These are phyloP conservation scores for Ustilago sp. DNA, from an alignment of 1,284 basidiomycete genomes.

Conservation along the genomic window DNA sequence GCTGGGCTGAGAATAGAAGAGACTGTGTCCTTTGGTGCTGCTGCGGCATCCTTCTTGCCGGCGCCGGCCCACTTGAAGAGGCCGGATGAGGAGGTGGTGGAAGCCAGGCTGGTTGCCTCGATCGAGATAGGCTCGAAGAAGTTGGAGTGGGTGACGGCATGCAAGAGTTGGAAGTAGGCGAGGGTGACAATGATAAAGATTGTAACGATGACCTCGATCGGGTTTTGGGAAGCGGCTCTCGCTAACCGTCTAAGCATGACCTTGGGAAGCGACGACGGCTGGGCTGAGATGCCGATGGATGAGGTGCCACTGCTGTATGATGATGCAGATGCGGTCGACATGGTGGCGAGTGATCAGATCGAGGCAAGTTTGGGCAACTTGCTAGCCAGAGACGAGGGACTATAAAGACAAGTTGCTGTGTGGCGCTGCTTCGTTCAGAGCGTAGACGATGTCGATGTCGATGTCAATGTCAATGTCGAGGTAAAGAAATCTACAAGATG, in stretches of 20 bases:
- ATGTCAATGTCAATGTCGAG: constrained; percentile 1
- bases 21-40: background rate
- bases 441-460: background rate
- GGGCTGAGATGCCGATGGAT: constrained; percentile 39
- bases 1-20: constrained; percentile 5
- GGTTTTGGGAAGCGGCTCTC: constrained; percentile 62
- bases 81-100: constrained; percentile 45
- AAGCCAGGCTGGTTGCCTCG: constrained; percentile 54
- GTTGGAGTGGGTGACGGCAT: constrained; percentile 78
- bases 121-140: constrained; percentile 69
- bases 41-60: constrained; percentile 11
- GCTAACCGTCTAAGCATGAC: constrained; percentile 53
- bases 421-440: background rate
- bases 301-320: constrained; percentile 44
- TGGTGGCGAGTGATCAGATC: constrained; percentile 11
- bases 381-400: background rate
- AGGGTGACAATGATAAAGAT: constrained; percentile 87
- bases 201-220: constrained; percentile 85
- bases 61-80: constrained; percentile 49
- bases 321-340: constrained; percentile 44
- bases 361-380: constrained; percentile 1
- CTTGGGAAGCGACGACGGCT: constrained; percentile 51
- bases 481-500: constrained; percentile 3
- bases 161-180: constrained; percentile 89
- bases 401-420: background rate